phyloP scores from a whole-genome alignment of 1,139 yeast genomes.

The Hyphopichia pseudoburtonii region DNA sequence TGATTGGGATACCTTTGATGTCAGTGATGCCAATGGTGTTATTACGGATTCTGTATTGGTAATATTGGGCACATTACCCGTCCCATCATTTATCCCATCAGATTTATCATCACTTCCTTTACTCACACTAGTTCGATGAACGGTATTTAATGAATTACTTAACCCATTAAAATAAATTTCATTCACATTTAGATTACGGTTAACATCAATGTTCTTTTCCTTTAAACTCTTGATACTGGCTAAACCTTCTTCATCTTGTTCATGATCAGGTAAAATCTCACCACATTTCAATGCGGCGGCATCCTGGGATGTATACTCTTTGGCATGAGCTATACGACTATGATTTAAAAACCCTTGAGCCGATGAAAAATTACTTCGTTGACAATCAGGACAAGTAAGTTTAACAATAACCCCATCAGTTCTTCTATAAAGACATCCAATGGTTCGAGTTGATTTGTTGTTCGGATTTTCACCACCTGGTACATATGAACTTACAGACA shows the following conservation, averaged over 20 bases:
- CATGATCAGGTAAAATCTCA: constrained; percentile 51
- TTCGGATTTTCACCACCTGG: not conserved
- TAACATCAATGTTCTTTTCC: constrained; percentile 41
- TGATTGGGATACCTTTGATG: not conserved
- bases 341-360: constrained; percentile 83
- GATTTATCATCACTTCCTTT: not conserved
- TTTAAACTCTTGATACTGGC: constrained; percentile 43
- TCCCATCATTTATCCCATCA: not conserved
- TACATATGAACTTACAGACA: constrained; percentile 3
- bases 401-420: constrained; percentile 72
- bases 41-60: not conserved
- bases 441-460: constrained; percentile 19
- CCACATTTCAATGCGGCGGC: constrained; percentile 76
- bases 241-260: constrained; percentile 61
- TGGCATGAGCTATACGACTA: constrained; percentile 71
- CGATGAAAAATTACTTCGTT: constrained; percentile 67
- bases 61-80: not conserved
- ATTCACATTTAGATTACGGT: constrained; percentile 37
- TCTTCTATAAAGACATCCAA: constrained; percentile 65
- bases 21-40: not conserved
- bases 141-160: constrained; percentile 14
- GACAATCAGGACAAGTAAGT: constrained; percentile 68
- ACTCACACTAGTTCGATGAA: constrained; percentile 1
- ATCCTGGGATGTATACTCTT: constrained; percentile 71
- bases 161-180: constrained; percentile 41